Evolutionary conservation across 2,329 filamentous ascomycete species (phyloP).

Genomic region (Cryoendolithus antarcticus): DNA sequence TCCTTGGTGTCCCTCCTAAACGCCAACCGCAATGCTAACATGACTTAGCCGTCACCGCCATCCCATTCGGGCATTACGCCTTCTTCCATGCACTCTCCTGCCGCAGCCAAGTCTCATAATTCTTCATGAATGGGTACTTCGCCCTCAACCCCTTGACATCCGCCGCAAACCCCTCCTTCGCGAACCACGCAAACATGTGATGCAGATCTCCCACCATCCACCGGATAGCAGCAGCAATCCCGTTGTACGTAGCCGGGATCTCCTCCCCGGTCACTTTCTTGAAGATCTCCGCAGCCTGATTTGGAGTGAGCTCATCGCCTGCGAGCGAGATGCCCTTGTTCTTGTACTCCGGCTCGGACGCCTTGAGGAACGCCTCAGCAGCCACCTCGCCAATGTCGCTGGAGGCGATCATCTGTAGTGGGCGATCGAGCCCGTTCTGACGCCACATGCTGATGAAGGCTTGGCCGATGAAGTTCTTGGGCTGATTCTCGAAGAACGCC

Average conservation of each 20-base stretch:
- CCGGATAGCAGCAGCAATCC: slow-evolving; percentile 1
- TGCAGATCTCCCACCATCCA: slow-evolving; percentile 24
- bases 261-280: slow-evolving; percentile 33
- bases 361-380: slow-evolving; percentile 36
- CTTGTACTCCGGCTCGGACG: slow-evolving; percentile 28
- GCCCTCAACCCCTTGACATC: slow-evolving; percentile 32
- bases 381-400: slow-evolving; percentile 38
- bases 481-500: slow-evolving; percentile 51
- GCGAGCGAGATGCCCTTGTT: slow-evolving; percentile 37
- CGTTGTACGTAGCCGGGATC: slow-evolving; percentile 30
- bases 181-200: slow-evolving; percentile 35
- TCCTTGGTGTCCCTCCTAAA: too few relatives aligned
- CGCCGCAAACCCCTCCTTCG: slow-evolving; percentile 33
- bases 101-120: slow-evolving; percentile 37
- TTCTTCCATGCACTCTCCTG: slow-evolving; percentile 33
- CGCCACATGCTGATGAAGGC: slow-evolving; percentile 36
- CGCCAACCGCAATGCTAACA: too few relatives aligned
- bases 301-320: slow-evolving; percentile 39
- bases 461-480: slow-evolving; percentile 34
- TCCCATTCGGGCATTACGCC: background rate
- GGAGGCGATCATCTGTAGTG: slow-evolving; percentile 28
- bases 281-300: slow-evolving; percentile 34
- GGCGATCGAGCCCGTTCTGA: slow-evolving; percentile 11
- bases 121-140: slow-evolving; percentile 33
- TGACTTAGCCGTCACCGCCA: too few relatives aligned